Evolutionary conservation across 1,284 basidiomycete genomes (phyloP).

Genomic region (Ganoderma lucidum): DNA sequence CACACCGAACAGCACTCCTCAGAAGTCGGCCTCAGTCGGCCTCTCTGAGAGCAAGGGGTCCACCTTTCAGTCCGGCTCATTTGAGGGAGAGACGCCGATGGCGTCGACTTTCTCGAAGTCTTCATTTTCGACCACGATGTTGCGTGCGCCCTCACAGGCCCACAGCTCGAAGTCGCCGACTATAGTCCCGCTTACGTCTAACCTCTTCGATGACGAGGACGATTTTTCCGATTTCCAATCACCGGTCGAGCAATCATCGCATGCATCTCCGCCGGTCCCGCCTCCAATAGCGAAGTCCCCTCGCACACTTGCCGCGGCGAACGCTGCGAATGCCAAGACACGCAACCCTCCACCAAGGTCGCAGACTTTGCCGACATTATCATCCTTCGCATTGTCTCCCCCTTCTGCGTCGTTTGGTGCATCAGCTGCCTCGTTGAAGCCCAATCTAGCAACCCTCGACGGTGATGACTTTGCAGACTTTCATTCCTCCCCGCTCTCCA

Average conservation of each 20-base stretch:
- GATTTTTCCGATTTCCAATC: slow-evolving; percentile 45
- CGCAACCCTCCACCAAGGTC: slow-evolving; percentile 3
- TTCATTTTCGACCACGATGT: slow-evolving; percentile 2
- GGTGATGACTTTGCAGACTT: slow-evolving; percentile 40
- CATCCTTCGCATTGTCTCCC: slow-evolving; percentile 16
- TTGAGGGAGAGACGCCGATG: slow-evolving; percentile 15
- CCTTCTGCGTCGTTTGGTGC: slow-evolving; percentile 8
- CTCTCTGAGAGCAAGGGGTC: slow-evolving; percentile 6
- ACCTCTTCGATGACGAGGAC: slow-evolving; percentile 38
- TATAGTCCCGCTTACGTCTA: slow-evolving; percentile 16
- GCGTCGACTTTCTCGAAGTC: slow-evolving; percentile 19
- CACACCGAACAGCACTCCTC: slow-evolving; percentile 20
- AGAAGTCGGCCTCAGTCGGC: slow-evolving; percentile 21
- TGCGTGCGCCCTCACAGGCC: slow-evolving; percentile 10
- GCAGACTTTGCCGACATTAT: slow-evolving; percentile 16
- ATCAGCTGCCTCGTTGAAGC: slow-evolving; percentile 2
- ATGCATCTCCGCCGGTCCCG: slow-evolving; percentile 16
- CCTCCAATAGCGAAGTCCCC: slow-evolving; percentile 30
- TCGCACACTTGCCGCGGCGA: slow-evolving; percentile 11
- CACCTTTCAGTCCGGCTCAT: slow-evolving; percentile 1
- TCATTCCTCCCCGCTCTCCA: slow-evolving; percentile 25
- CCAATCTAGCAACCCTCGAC: slow-evolving; percentile 17
- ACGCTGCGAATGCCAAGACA: slow-evolving; percentile 1
- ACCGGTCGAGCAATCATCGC: slow-evolving; percentile 15
- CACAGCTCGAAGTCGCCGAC: slow-evolving; percentile 11